These are phyloP conservation scores for Hortiboletus flavorubellus DNA, from an alignment of 768 basidiomycete genomes.

Conservation along the genomic window DNA sequence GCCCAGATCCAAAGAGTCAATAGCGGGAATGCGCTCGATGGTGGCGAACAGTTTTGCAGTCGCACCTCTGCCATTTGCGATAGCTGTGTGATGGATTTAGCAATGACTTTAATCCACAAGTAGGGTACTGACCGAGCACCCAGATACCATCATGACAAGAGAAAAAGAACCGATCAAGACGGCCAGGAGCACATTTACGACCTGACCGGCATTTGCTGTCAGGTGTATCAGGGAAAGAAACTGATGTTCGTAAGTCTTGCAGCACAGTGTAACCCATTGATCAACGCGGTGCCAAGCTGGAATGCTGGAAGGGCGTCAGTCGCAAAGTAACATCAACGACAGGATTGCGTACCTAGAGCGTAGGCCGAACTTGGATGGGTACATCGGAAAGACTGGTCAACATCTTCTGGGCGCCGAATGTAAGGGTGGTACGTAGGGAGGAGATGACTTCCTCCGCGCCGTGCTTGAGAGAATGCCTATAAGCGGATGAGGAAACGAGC, in stretches of 20 bases:
- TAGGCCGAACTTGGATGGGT: conserved; percentile 58
- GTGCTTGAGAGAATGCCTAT: conserved; percentile 63
- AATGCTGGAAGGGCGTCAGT: conserved; percentile 53
- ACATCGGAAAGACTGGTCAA: conserved; percentile 64
- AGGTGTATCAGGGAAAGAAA: not conserved
- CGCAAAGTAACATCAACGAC: not conserved
- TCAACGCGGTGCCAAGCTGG: conserved; percentile 84
- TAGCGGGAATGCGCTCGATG: conserved; percentile 82
- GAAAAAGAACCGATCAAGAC: conserved; percentile 92
- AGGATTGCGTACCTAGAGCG: conserved; percentile 49
- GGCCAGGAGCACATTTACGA: conserved; percentile 82
- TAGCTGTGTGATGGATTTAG: conserved; percentile 40
- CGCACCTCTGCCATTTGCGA: conserved; percentile 78
- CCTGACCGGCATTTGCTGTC: conserved; percentile 59
- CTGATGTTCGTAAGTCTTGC: not conserved
- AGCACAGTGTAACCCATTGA: conserved; percentile 53
- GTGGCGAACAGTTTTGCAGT: conserved; percentile 88
- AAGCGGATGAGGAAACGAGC: not conserved
- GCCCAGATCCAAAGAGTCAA: conserved; percentile 69
- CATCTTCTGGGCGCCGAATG: conserved; percentile 77
- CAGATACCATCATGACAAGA: conserved; percentile 78
- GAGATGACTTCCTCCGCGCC: conserved; percentile 93
- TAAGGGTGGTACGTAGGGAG: conserved; percentile 83
- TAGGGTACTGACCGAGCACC: conserved; percentile 63
- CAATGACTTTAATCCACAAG: not conserved